Conservation (phyloP, 805 yeast species). For the Lipomyces lipofer region DNA sequence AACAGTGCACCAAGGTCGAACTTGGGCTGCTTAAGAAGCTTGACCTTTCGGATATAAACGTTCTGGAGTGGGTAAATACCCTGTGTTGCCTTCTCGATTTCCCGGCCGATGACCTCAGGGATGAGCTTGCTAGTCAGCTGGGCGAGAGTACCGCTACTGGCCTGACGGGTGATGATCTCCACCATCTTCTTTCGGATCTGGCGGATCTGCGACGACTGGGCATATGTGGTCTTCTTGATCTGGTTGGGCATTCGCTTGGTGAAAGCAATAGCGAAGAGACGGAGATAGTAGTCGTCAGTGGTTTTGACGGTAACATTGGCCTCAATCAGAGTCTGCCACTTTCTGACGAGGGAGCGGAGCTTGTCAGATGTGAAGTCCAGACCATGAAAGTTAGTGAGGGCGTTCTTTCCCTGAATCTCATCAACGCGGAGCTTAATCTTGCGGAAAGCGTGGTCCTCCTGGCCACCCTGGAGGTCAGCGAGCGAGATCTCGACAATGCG, state of each 20-base stretch:
- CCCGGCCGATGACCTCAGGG: slow-evolving; percentile 98
- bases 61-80: slow-evolving; percentile 96
- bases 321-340: slow-evolving; percentile 98
- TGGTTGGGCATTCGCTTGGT: slow-evolving; percentile 97
- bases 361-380: slow-evolving; percentile 97
- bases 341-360: slow-evolving; percentile 95
- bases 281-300: slow-evolving; percentile 93
- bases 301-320: slow-evolving; percentile 98
- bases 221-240: slow-evolving; percentile 96
- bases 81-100: slow-evolving; percentile 94
- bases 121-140: slow-evolving; percentile 96
- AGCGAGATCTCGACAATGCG: slow-evolving; percentile 93
- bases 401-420: slow-evolving; percentile 98
- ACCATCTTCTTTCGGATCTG: slow-evolving; percentile 95
- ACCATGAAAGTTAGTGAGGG: slow-evolving; percentile 99
- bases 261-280: slow-evolving; percentile 97
- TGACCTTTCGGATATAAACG: slow-evolving; percentile 98
- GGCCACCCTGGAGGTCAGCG: slow-evolving; percentile 92
- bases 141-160: slow-evolving; percentile 88
- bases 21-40: slow-evolving; percentile 97
- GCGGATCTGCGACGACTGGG: slow-evolving; percentile 96
- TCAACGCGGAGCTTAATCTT: slow-evolving; percentile 97
- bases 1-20: slow-evolving; percentile 95
- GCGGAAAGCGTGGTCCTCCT: slow-evolving; percentile 98
- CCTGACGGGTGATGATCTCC: slow-evolving; percentile 96